Base-by-base conservation (phyloP, 2,329 filamentous ascomycete species). In the Catunica adiposa region DNA sequence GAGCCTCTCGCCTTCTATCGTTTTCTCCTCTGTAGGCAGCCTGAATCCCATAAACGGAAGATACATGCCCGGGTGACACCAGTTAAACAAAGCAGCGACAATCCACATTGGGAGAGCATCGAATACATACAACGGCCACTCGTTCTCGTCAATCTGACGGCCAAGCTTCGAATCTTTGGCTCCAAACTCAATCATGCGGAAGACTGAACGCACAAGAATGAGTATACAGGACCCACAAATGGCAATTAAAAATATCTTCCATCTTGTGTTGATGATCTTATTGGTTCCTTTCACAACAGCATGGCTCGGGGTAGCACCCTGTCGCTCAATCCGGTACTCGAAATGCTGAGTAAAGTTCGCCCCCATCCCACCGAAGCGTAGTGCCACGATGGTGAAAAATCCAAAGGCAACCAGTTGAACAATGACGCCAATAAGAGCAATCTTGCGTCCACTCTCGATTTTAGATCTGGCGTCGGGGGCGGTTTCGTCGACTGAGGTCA, bases 351-450 rank as follows among this genome's bases (percentile, higher is more conserved):
- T 31, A 25, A 56, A 56, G 46, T 20, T 44, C 6, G 5, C 2
- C 1, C 69, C 71, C 3, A 68, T 70, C 54, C 73, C 72, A 59
- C 73, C 70, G 60, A 75, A 75, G 5, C 72, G 68, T 2, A 67
- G 63, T 0, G 72, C 71, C 4, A 73, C 63, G 25, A 75, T 56
- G 3, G 66, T 67, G 56, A 75, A 75, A 2, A 75, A 62, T 0
- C 72, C 71, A 57, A 75, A 75, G 1, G 69, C 72, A 0, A 61
- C 61, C 11, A 76, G 64, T 57, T 75, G 72, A 1, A 71, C 25
- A 26, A 52, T 56, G 22, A 56, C 54, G n/a, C 70, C 70, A 3
- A 62, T 61, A 17, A 70, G 61, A 1, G 70, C 70, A 34, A 72
- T 64, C 6, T 63, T 57, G 56, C 68, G 70, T 11, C 69, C 70